These are phyloP conservation scores for Lactarius hengduanensis DNA, from an alignment of 768 basidiomycete genomes.

Conservation along the genomic window DNA sequence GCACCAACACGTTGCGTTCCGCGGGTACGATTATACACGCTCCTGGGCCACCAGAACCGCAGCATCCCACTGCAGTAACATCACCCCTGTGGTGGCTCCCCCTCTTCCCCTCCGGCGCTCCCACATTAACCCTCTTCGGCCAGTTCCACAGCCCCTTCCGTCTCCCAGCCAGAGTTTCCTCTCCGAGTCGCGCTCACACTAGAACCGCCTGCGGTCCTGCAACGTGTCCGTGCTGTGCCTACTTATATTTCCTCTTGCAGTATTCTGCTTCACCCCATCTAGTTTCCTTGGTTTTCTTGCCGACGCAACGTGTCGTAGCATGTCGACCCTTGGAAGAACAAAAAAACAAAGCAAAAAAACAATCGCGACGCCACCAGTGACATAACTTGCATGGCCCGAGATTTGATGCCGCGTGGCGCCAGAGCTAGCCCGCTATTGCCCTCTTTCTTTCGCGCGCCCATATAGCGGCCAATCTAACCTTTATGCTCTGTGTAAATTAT, in stretches of 20 bases:
- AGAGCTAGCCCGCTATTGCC: constrained; percentile 22
- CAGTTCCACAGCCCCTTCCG: not conserved
- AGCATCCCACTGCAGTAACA: constrained; percentile 13
- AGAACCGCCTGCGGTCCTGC: not conserved
- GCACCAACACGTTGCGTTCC: constrained; percentile 9
- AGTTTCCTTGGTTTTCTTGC: constrained; percentile 3
- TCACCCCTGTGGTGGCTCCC: constrained; percentile 8
- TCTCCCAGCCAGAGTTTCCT: not conserved
- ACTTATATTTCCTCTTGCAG: not conserved
- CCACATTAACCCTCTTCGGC: not conserved
- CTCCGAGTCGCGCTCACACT: not conserved
- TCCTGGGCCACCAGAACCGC: not conserved
- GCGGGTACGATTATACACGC: not conserved
- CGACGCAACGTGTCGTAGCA: constrained; percentile 2
- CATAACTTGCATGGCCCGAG: not conserved
- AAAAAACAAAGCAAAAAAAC: not conserved
- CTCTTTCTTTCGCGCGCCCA: constrained; percentile 9
- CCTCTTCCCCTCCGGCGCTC: constrained; percentile 2
- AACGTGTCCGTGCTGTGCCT: constrained; percentile 5
- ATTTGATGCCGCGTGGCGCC: constrained; percentile 6
- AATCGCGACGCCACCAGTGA: not conserved
- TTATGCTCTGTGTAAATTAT: not conserved
- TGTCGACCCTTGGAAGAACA: not conserved
- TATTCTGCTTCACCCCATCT: constrained; percentile 4
- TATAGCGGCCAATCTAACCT: not conserved